phyloP scores from a whole-genome alignment of 1,139 yeast genomes.

The Saccharomyces hybrid region DNA sequence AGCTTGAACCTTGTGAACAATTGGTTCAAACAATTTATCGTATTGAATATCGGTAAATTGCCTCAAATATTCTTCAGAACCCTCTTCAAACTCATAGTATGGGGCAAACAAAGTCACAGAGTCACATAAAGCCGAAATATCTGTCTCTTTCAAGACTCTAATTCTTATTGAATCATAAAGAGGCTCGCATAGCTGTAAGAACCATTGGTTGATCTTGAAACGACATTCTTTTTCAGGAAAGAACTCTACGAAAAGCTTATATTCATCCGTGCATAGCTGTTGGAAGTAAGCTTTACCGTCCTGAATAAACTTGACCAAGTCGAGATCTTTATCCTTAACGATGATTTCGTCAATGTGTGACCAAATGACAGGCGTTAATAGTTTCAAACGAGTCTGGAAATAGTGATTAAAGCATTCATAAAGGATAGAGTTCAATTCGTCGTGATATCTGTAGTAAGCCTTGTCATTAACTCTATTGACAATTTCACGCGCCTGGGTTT shows the following conservation, averaged over 20 bases:
- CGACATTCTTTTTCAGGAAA: slow-evolving; percentile 35
- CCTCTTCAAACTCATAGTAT: slow-evolving; percentile 57
- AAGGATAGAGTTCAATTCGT: slow-evolving; percentile 48
- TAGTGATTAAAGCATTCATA: slow-evolving; percentile 57
- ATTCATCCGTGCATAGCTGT: slow-evolving; percentile 56
- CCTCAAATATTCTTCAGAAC: slow-evolving; percentile 24
- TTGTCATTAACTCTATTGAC: slow-evolving; percentile 38
- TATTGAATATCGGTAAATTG: slow-evolving; percentile 38
- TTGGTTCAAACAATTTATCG: slow-evolving; percentile 60
- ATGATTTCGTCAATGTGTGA: slow-evolving; percentile 32
- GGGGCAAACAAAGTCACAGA: slow-evolving; percentile 63
- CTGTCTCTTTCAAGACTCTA: slow-evolving; percentile 58
- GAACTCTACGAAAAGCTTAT: slow-evolving; percentile 46
- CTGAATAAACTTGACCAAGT: slow-evolving; percentile 51
- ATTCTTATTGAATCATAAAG: slow-evolving; percentile 64
- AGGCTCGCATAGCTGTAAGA: slow-evolving; percentile 61
- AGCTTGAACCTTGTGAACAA: slow-evolving; percentile 70
- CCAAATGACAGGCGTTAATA: slow-evolving; percentile 41
- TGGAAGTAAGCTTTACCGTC: slow-evolving; percentile 51
- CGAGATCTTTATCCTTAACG: slow-evolving; percentile 20
- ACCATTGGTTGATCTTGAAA: slow-evolving; percentile 40
- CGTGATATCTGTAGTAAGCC: slow-evolving; percentile 45
- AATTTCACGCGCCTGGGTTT: slow-evolving; percentile 45
- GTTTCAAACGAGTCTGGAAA: slow-evolving; percentile 46
- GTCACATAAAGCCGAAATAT: slow-evolving; percentile 64